Base-by-base conservation (phyloP, 2,329 filamentous ascomycete genomes). In the Erysiphe pulchra region DNA sequence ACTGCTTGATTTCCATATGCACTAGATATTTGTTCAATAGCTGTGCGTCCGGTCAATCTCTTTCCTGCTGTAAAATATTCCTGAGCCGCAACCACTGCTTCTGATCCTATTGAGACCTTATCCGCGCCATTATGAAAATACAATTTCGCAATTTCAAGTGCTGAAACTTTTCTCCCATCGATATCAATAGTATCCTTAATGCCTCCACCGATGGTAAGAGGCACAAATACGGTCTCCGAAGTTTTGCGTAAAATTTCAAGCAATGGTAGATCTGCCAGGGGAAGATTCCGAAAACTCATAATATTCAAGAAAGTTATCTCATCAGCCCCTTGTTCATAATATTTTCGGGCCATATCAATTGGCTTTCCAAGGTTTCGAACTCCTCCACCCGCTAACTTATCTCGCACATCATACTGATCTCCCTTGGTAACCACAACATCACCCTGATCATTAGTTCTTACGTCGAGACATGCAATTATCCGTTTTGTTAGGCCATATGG, bases 221-320 rank as follows among this genome's bases (percentile, higher is more conserved):
- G 90, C 2, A 98, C 90, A 58, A 98, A 98, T 39, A 95, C 87
- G 0, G 84, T 87, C 58, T 84, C 73, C 10, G 86, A 90, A 0
- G 87, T 84, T 52, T 75, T 73, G 42, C 85, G 75, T 42, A 98
- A 67, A 46, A 98, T 77, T 63, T 98, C 87, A 45, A 98, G 75
- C 90, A 98, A 98, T 8, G 90, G 90, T 3, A 86, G 67, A 63
- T 98, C 90, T 52, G 78, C 82, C 12, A 95, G 63, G 8, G 90
- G 90, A 52, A 85, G 92, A 65, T 95, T 90, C 50, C 90, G 78
- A 71, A 98, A 98, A 17, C 80, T 90, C 1, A 87, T 98, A 58
- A 98, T 98, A 69, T 98, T 98, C 53, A 98, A 70, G 62, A 98
- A 98, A 0, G 87, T 93, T 47, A 98, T 73, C 63, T 98, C 90